Conservation (phyloP, 2,329 filamentous ascomycete genomes). For the Aspergillus fischeri region DNA sequence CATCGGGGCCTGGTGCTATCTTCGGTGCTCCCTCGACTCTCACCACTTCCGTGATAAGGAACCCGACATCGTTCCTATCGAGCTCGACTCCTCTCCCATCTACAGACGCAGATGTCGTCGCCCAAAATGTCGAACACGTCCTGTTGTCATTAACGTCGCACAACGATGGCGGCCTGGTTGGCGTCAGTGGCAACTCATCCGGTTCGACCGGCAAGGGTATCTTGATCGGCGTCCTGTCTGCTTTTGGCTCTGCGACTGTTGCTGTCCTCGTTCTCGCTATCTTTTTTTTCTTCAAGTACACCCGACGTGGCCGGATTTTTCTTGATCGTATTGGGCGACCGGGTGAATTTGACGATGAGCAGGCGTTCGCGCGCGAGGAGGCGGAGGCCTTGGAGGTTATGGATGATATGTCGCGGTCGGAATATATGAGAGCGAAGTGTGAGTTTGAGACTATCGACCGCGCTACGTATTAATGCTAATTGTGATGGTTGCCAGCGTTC, state of each 20-base stretch:
- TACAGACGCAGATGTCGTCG: conserved; percentile 12
- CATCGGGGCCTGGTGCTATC: conserved; percentile 35
- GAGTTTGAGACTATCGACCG: conserved; percentile 17
- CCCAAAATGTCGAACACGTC: conserved; percentile 38
- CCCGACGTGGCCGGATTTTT: conserved; percentile 79
- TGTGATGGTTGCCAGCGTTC: conserved; percentile 61
- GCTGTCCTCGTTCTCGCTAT: conserved; percentile 74
- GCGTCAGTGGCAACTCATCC: conserved; percentile 38
- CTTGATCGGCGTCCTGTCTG: conserved; percentile 89
- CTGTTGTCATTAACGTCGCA: conserved; percentile 23
- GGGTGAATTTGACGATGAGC: conserved; percentile 96
- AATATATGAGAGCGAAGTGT: conserved; percentile 96
- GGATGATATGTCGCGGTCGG: conserved; percentile 85
- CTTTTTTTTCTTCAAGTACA: conserved; percentile 93
- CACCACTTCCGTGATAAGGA: conserved; percentile 27
- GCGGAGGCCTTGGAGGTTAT: conserved; percentile 90
- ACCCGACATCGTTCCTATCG: conserved; percentile 25
- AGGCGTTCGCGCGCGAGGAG: conserved; percentile 89
- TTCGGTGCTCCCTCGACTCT: conserved; percentile 33
- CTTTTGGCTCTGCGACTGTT: conserved; percentile 84
- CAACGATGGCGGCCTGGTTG: conserved; percentile 20
- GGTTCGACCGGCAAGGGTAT: conserved; percentile 69
- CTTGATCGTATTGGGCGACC: conserved; percentile 89
- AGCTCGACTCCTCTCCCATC: conserved; percentile 9
- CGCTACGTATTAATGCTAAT: conserved; percentile 1